A percentile compares a stretch with the other conserved stretches of the same genome.
phyloP scores from a whole-genome alignment of 73 alveolate genomes.

The Effrenium voratum region DNA sequence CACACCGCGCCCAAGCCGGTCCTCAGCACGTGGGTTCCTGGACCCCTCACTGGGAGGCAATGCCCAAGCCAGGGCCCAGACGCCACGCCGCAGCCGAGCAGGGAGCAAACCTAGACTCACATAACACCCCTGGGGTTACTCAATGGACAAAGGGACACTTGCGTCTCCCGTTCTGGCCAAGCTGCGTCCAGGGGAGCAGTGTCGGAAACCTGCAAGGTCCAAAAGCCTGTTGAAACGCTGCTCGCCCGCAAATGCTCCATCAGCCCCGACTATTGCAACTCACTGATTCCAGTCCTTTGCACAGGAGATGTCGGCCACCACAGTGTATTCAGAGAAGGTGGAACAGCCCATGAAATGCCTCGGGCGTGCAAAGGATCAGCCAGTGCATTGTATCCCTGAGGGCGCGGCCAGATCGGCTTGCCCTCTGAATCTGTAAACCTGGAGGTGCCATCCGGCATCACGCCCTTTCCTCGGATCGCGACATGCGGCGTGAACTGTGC shows the following conservation, averaged over 20 bases:
- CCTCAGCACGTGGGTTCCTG: constrained; percentile 95
- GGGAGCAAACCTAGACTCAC: constrained; percentile 41
- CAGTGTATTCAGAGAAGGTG: constrained; percentile 98
- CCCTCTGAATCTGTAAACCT: constrained; percentile 94
- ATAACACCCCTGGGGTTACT: not conserved
- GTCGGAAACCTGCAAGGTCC: constrained; percentile 46
- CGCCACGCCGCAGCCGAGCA: constrained; percentile 90
- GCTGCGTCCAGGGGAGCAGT: constrained; percentile 77
- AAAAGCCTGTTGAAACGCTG: not conserved
- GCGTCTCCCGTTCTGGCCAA: not conserved
- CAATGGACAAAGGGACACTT: not conserved
- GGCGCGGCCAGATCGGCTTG: constrained; percentile 35
- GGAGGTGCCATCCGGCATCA: constrained; percentile 97
- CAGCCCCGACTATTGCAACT: not conserved
- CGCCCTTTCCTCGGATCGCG: constrained; percentile 95
- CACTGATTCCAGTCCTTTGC: constrained; percentile 94
- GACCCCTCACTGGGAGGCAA: constrained; percentile 15
- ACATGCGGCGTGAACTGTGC: not conserved
- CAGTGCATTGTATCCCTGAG: not conserved
- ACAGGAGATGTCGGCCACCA: constrained; percentile 97
- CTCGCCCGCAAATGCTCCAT: not conserved
- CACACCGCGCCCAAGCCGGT: constrained; percentile 98
- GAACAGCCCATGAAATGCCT: constrained; percentile 98
- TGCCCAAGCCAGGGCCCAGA: not conserved
- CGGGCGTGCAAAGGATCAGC: not conserved